These are phyloP conservation scores for Chlorella sp. DNA, from an alignment of 139 green algal genomes.

Conservation along the genomic window DNA sequence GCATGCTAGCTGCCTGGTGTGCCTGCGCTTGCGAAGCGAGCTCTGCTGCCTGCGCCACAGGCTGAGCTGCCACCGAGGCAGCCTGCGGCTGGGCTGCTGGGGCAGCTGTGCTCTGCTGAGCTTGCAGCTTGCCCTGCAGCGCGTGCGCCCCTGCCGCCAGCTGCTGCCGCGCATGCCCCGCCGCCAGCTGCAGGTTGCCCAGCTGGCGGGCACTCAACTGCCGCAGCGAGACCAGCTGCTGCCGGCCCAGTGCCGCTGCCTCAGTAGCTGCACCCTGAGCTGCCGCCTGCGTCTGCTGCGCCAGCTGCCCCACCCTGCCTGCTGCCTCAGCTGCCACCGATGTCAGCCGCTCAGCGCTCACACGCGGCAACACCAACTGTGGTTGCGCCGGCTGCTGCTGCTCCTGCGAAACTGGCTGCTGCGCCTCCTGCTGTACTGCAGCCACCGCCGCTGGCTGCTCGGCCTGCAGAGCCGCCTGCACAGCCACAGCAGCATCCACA, in stretches of 20 bases:
- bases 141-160: not conserved
- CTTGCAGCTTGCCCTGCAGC: not conserved
- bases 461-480: not conserved
- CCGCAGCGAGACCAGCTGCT: constrained; percentile 15
- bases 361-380: too few relatives aligned
- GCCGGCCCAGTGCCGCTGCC: not conserved
- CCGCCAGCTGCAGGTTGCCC: constrained; percentile 15
- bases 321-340: not conserved
- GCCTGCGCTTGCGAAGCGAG: not conserved
- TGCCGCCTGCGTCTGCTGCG: not conserved
- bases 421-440: not conserved
- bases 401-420: not conserved
- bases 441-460: not conserved
- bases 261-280: not conserved
- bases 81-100: not conserved
- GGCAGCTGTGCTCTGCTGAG: not conserved
- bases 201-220: constrained; percentile 4
- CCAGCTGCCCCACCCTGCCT: not conserved
- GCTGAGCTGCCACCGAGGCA: not conserved
- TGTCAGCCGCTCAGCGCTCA: too few relatives aligned
- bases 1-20: not conserved
- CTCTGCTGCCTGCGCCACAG: not conserved
- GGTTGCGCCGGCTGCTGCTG: not conserved
- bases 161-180: constrained; percentile 5
- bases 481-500: not conserved